Evolutionary conservation across 371 early-diverging fungal genomes (phyloP), one percentile per base, ranked within the genome.

Genomic region (Mortierella sp.): DNA sequence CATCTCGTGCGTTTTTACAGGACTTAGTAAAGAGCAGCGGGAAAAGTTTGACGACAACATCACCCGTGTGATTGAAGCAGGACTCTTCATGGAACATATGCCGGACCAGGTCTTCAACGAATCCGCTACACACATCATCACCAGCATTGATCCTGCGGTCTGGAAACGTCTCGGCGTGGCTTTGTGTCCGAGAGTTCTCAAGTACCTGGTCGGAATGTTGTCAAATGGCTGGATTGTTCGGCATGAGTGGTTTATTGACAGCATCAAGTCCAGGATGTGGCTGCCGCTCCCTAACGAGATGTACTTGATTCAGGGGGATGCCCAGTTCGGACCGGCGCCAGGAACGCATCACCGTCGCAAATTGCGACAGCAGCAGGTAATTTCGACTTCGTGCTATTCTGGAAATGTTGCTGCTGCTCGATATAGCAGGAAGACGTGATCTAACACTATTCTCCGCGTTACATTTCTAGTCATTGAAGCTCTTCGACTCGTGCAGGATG

Each of bases 241-340:
- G 13, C 72, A 82, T 53, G 79, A 79, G 37, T 82, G 83, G 83
- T 79, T 82, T 50, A 48, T 73, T 54, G 76, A 82, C 50, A 82
- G 83, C 48, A 79, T 82, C 44, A 40, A 78, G 19, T 43, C 64
- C 0, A 46, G 53, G 51, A 10, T 19, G 24, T 82, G 83, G 83
- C 13, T 82, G 10, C 79, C 79, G 5, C 44, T 82, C 19, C 76
- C 83, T 1, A 46, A 78, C 11, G 43, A 70, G 19, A 44, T 54
- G 21, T 82, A 82, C 24, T 26, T 79, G 44, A 71, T 82, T 19
- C 83, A 76, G 24, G 83, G 83, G 21, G 83, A 82, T 44, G 73
- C 78, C 4, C 83, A 82, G 44, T 82, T 73, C 51, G 83, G 83
- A 21, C 83, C 83, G 2, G 75, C 83, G 0, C 83, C 83, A 14